These are phyloP conservation scores for Trametes maxima DNA, from an alignment of 768 basidiomycete genomes.

Conservation along the genomic window DNA sequence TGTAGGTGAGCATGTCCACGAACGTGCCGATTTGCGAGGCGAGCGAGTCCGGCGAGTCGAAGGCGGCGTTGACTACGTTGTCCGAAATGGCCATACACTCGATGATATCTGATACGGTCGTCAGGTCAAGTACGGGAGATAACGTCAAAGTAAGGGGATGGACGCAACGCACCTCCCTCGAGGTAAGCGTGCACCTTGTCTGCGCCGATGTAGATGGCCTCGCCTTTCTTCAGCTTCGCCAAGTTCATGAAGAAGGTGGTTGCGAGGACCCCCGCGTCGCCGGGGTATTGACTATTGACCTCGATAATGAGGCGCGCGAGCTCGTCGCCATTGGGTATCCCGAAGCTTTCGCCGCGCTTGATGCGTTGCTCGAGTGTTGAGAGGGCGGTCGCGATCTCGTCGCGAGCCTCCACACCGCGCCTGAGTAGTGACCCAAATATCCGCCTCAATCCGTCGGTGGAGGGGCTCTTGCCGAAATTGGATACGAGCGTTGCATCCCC, in stretches of 20 bases:
- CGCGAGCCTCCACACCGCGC: slow-evolving; percentile 35
- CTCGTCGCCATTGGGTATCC: slow-evolving; percentile 7
- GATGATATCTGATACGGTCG: slow-evolving; percentile 49
- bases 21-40: slow-evolving; percentile 26
- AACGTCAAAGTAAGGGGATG: background rate
- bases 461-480: slow-evolving; percentile 36
- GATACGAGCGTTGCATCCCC: slow-evolving; percentile 35
- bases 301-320: slow-evolving; percentile 40
- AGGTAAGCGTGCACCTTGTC: slow-evolving; percentile 63
- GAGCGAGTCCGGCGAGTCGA: slow-evolving; percentile 30
- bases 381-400: slow-evolving; percentile 35
- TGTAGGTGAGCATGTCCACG: slow-evolving; percentile 31
- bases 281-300: slow-evolving; percentile 52
- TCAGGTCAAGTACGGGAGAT: background rate
- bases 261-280: slow-evolving; percentile 57
- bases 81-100: slow-evolving; percentile 62
- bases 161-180: slow-evolving; percentile 46
- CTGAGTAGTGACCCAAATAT: slow-evolving; percentile 48
- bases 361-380: slow-evolving; percentile 35
- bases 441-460: slow-evolving; percentile 37
- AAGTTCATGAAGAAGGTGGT: slow-evolving; percentile 55
- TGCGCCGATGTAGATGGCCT: slow-evolving; percentile 55
- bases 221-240: slow-evolving; percentile 50
- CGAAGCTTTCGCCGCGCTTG: slow-evolving; percentile 17
- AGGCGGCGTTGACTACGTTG: slow-evolving; percentile 60